These are phyloP conservation scores for Xylariales sp. DNA, from an alignment of 2,329 filamentous ascomycete genomes.

Conservation along the genomic window DNA sequence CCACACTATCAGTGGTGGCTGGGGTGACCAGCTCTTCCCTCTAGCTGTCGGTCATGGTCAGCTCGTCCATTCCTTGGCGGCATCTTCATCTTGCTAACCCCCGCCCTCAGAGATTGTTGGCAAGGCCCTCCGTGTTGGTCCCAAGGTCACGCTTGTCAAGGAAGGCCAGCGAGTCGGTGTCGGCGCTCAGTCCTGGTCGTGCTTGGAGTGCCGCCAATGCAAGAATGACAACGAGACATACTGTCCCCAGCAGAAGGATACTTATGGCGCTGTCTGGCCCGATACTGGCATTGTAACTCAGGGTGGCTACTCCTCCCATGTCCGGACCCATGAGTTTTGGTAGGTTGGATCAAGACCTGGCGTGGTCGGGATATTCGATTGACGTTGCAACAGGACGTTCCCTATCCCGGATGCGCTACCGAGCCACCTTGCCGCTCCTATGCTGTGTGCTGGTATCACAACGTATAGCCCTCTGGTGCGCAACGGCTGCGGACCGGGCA, in stretches of 20 bases:
- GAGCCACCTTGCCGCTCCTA: constrained; percentile 42
- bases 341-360: constrained; percentile 38
- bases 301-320: constrained; percentile 59
- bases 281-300: constrained; percentile 58
- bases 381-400: constrained; percentile 19
- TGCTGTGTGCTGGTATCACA: constrained; percentile 64
- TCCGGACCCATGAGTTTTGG: constrained; percentile 74
- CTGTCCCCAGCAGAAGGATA: constrained; percentile 44
- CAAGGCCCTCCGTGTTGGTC: constrained; percentile 35
- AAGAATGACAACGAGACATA: constrained; percentile 17
- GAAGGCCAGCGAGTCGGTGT: constrained; percentile 49
- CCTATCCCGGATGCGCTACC: constrained; percentile 31
- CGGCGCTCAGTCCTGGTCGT: constrained; percentile 41
- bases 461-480: constrained; percentile 55
- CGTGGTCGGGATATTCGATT: constrained; percentile 32
- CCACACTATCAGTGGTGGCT: constrained; percentile 35
- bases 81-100: constrained; percentile 19
- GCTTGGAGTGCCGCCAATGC: constrained; percentile 25
- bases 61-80: too few species aligned
- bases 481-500: constrained; percentile 57
- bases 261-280: constrained; percentile 54
- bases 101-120: constrained; percentile 39
- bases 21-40: constrained; percentile 24
- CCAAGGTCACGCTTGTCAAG: constrained; percentile 26
- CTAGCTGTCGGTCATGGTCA: constrained; percentile 45